Base-by-base conservation (phyloP, 768 basidiomycete species). In the Serendipita vermifera region DNA sequence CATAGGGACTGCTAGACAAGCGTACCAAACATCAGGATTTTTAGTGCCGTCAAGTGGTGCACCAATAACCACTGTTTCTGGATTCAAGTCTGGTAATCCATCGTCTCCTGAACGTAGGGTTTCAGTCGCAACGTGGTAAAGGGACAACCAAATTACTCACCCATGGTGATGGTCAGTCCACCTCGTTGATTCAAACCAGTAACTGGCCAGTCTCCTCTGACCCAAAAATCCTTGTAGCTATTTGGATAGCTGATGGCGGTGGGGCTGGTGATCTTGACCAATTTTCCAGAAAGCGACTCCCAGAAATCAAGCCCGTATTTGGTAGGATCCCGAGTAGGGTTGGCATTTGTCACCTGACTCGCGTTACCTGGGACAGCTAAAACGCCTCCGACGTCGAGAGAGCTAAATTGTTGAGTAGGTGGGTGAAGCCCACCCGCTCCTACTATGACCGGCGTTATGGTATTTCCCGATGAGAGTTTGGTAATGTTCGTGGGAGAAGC, bases 291-390 rank as follows among this genome's bases (percentile, higher is more conserved):
- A 7, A 83, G 70, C 61, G 77, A 79, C 62, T 78, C 73, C 79
- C 80, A 83, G 62, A 83, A 82, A 62, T 82, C 80, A 32, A 81
- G 63, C 5, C 80, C 81, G 57, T 70, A 81, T 39, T 69, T 65
- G 26, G 74, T 70, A 1, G 79, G 79, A 54, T 73, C 71, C 35
- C 81, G 64, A 3, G 72, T 71, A 5, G 72, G 67, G 59, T 82
- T 77, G 3, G 71, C 68, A 1, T 61, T 60, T 54, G 76, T 73
- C 27, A 80, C 63, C 15, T 65, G 72, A 43, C 70, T 75, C 14
- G 68, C 65, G 59, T 81, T 81, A 62, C 75, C 78, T 9, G 81
- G 81, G 1, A 75, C 71, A 6, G 75, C 75, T 2, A 81, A 69
- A 66, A 74, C 79, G 36, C 53, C 41, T n/a, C 41, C 79, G 20